A percentile compares a stretch with the other conserved stretches of the same genome.
These are phyloP conservation scores for Pseudozyma pruni DNA, from an alignment of 1,284 basidiomycete species.

Conservation along the genomic window DNA sequence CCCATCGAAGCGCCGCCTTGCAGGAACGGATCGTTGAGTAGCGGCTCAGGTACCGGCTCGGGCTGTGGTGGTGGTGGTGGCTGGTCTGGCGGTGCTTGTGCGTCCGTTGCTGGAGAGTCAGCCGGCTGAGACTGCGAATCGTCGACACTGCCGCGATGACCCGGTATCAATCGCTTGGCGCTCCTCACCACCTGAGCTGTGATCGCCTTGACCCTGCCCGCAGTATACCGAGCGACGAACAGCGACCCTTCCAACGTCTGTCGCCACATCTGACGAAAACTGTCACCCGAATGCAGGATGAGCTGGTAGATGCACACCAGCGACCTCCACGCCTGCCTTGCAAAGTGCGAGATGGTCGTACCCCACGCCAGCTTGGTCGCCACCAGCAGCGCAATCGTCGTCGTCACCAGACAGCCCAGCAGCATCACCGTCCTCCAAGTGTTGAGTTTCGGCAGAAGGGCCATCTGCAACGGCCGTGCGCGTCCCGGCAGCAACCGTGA, in stretches of 20 bases:
- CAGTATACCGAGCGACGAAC: conserved; percentile 26
- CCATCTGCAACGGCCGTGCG: conserved; percentile 31
- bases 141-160: conserved; percentile 1
- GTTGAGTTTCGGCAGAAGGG: conserved; percentile 16
- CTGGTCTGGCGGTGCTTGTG: background rate
- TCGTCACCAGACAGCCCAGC: conserved; percentile 28
- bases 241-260: conserved; percentile 21
- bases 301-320: conserved; percentile 32
- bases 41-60: conserved; percentile 18
- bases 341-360: conserved; percentile 32
- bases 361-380: conserved; percentile 37
- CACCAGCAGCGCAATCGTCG: conserved; percentile 15
- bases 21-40: conserved; percentile 33
- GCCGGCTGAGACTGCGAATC: background rate
- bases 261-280: conserved; percentile 27
- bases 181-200: conserved; percentile 2
- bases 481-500: conserved; percentile 34
- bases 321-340: conserved; percentile 33
- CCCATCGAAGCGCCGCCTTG: conserved; percentile 15
- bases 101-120: background rate
- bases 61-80: background rate
- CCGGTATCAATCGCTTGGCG: conserved; percentile 7
- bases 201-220: conserved; percentile 3
- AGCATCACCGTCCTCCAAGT: conserved; percentile 26
- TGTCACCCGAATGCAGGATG: conserved; percentile 19